Evolutionary conservation across 371 early-diverging fungal genomes (phyloP).

Genomic region (Mucor indicus): DNA sequence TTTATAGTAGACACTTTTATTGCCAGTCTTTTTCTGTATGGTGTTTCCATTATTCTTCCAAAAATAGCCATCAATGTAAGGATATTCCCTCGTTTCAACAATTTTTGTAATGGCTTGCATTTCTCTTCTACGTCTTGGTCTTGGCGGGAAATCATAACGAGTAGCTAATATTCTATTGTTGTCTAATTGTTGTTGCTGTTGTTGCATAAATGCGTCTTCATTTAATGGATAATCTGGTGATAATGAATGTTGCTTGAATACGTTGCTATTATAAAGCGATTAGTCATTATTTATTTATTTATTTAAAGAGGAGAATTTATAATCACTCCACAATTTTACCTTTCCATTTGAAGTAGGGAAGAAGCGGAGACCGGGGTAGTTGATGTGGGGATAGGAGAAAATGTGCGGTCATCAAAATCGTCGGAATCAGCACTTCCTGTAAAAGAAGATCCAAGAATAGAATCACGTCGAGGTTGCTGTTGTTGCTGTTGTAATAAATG

Average conservation of each 20-base stretch:
- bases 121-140: slow-evolving; percentile 41
- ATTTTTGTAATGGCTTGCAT: slow-evolving; percentile 60
- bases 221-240: slow-evolving; percentile 18
- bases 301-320: too few relatives aligned
- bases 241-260: slow-evolving; percentile 15
- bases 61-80: slow-evolving; percentile 45
- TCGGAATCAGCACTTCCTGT: slow-evolving; percentile 26
- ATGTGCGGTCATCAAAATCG: slow-evolving; percentile 17
- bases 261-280: slow-evolving; percentile 13
- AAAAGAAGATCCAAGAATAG: slow-evolving; percentile 21
- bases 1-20: slow-evolving; percentile 56
- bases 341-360: slow-evolving; percentile 25
- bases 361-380: slow-evolving; percentile 24
- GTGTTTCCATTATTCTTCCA: slow-evolving; percentile 64
- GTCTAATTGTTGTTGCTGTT: slow-evolving; percentile 3
- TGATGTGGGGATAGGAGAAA: slow-evolving; percentile 12
- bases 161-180: not conserved
- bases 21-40: slow-evolving; percentile 52
- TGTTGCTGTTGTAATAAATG: slow-evolving; percentile 17
- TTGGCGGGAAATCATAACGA: slow-evolving; percentile 12
- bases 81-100: slow-evolving; percentile 52
- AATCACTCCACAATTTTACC: slow-evolving; percentile 10
- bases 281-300: not conserved
- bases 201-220: slow-evolving; percentile 6
- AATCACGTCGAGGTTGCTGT: slow-evolving; percentile 20